A percentile compares a stretch with the other conserved stretches of the same genome.
Evolutionary conservation across 208 protist species (phyloP).

Genomic region (Leishmania mexicana): DNA sequence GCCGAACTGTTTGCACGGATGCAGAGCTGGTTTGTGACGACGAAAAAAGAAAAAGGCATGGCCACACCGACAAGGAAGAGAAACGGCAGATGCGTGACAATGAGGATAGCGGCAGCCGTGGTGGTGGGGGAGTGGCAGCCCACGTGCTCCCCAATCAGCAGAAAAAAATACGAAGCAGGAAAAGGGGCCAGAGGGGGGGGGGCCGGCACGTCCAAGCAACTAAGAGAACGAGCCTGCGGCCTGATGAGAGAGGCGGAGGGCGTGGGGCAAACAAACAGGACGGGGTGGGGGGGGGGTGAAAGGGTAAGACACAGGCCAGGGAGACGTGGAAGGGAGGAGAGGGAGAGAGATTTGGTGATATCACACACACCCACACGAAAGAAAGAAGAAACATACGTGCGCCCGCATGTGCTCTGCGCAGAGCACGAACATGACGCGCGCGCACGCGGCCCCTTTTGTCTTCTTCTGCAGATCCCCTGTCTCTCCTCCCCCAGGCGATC

Average conservation of each 20-base stretch:
- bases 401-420: background rate
- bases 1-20: background rate
- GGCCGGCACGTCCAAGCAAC: background rate
- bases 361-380: background rate
- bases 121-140: background rate
- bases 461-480: background rate
- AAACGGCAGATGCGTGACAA: background rate
- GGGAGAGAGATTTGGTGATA: background rate
- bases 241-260: background rate
- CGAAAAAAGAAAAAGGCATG: conserved; percentile 13
- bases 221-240: background rate
- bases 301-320: background rate
- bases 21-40: background rate
- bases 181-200: background rate
- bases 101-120: background rate
- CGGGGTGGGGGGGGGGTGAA: background rate
- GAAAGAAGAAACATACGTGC: background rate
- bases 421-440: background rate
- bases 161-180: background rate
- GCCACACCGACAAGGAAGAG: background rate
- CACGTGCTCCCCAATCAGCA: background rate
- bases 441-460: background rate
- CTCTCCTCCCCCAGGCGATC: background rate
- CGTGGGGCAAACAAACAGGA: background rate
- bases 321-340: background rate